These are phyloP conservation scores for Fagopyrum homotropicum DNA, from an alignment of 148 eudicot species.

Conservation along the genomic window DNA sequence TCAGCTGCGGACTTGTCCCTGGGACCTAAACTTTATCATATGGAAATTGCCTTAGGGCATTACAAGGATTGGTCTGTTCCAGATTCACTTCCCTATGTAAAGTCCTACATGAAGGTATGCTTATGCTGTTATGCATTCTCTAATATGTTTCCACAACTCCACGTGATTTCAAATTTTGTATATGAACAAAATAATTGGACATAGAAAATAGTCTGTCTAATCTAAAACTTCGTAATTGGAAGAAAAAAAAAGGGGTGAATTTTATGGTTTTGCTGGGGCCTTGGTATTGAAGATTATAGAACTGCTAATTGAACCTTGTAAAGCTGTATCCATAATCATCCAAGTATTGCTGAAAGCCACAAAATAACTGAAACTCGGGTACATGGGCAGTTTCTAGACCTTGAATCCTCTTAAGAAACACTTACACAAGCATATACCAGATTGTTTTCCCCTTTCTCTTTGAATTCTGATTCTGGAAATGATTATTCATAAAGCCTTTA, in stretches of 20 bases:
- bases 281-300: background rate
- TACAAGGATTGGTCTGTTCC: constrained; percentile 86
- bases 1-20: constrained; percentile 86
- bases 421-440: too few relatives aligned
- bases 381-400: too few relatives aligned
- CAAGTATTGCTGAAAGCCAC: too few relatives aligned
- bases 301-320: too few relatives aligned
- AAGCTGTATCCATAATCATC: too few relatives aligned
- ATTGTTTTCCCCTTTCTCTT: too few relatives aligned
- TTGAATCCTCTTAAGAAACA: too few relatives aligned
- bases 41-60: constrained; percentile 77
- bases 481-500: too few relatives aligned
- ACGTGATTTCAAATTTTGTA: background rate
- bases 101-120: constrained; percentile 66
- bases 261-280: background rate
- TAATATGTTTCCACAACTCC: background rate
- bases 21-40: constrained; percentile 90
- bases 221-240: background rate
- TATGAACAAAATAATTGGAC: background rate
- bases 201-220: background rate
- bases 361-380: too few relatives aligned
- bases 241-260: background rate
- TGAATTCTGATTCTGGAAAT: too few relatives aligned
- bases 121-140: background rate
- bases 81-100: constrained; percentile 59